Evolutionary conservation across 768 basidiomycete genomes (phyloP), one percentile per base, ranked within the genome.

Genomic region (Lactifluus subvellereus): DNA sequence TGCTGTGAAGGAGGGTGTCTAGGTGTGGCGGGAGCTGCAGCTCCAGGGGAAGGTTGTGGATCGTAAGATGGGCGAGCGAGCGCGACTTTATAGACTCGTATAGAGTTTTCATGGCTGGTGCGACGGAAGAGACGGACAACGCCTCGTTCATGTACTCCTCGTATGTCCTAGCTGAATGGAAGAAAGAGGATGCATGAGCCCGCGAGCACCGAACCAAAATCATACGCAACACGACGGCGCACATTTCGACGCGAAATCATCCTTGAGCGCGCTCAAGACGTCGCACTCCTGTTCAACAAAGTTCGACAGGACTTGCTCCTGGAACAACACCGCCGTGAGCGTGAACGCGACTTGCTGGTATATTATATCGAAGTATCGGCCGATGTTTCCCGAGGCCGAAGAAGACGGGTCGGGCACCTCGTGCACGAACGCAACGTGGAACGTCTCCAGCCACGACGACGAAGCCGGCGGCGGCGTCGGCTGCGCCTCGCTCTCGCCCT

Each of bases 361-460:
- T 43, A 97, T 83, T 51, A 87, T 84, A 70, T 96, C 91, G 68
- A 92, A 85, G 71, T 94, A 90, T 71, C 84, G 87, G 54, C 82
- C 76, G 35, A 92, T 76, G 69, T 89, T 90, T 13, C 88, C 88
- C 5, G 86, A 87, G 22, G 86, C 84, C 8, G 88, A 88, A 13
- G 89, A 92, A 9, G 91, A 91, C 9, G 94, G 91, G 73, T 96
- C 93, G 2, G 94, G 94, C 22, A 89, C 78, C 73, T 97, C 94
- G 53, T 95, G 77, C 16, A 95, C 91, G 57, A 96, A 73, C 10
- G 94, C 88, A 65, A 97, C 78, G 74, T 96, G 90, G 73, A 97
- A 94, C 56, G 81, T 87, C 68, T 88, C 80, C 51, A 92, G 72
- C 83, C 86, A 86, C 6, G 79, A 75, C 48, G 72, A 77, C 54